A percentile compares a stretch with the other conserved stretches of the same genome.
These are phyloP conservation scores for Chalciporus chontae DNA, from an alignment of 768 basidiomycete genomes.

Conservation along the genomic window DNA sequence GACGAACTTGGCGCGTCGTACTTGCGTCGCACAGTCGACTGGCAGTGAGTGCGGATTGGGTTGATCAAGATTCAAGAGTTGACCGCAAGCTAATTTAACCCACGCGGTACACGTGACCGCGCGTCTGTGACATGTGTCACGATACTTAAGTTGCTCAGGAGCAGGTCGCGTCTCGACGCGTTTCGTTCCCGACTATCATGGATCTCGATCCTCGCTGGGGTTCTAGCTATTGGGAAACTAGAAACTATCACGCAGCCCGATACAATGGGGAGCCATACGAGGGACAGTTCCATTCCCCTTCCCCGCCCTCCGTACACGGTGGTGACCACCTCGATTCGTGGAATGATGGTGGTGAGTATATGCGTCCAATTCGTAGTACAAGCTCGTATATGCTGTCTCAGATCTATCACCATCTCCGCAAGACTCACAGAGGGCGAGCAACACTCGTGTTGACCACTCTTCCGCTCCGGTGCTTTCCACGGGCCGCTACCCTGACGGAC, in stretches of 20 bases:
- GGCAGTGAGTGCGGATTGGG: too few relatives aligned
- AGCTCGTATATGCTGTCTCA: conserved; percentile 24
- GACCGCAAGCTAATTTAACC: conserved; percentile 7
- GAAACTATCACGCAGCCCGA: not conserved
- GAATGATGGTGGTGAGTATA: conserved; percentile 24
- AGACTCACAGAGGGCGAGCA: conserved; percentile 17
- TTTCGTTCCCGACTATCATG: conserved; percentile 17
- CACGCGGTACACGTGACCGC: conserved; percentile 22
- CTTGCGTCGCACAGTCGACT: not conserved
- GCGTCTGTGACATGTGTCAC: conserved; percentile 26
- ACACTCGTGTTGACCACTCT: not conserved
- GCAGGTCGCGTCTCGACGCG: not conserved
- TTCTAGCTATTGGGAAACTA: not conserved
- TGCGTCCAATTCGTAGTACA: conserved; percentile 9
- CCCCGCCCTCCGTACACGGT: conserved; percentile 3
- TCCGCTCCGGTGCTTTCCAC: conserved; percentile 4
- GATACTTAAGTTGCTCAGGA: not conserved
- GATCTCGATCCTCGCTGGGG: conserved; percentile 3
- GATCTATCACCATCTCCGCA: conserved; percentile 36
- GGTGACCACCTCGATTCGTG: conserved; percentile 6
- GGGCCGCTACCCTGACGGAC: not conserved
- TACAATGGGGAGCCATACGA: not conserved
- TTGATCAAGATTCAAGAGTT: too few relatives aligned
- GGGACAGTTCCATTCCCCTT: conserved; percentile 9
- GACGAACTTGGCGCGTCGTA: not conserved